Base-by-base conservation (phyloP, 805 yeast genomes). In the Kluyveromyces aestuarii region DNA sequence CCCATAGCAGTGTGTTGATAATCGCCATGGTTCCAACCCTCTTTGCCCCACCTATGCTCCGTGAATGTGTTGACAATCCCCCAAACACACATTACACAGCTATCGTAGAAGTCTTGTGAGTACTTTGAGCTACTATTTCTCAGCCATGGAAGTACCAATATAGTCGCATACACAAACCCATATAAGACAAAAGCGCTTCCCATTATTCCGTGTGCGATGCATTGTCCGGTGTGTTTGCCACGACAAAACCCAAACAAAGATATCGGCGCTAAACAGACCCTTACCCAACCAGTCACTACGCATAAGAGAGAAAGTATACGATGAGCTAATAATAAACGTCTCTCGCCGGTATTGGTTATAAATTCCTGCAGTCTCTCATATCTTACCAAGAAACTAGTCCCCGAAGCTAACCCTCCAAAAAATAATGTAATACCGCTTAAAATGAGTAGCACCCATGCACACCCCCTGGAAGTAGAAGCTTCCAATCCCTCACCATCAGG, bases 1-100 rank as follows among this genome's bases (percentile, higher is more conserved):
- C 98, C 98, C 96, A 91, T 88, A 18, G 93, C 79, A 0, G 98
- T 90, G 66, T 90, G 97, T 69, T 90, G 96, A 64, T 84, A 87
- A 65, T 89, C 97, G 9, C 96, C 93, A 72, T 86, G 95, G 40
- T 79, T 75, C 98, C 98, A 91, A 8, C 72, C 79, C 62, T 89
- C 93, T 33, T 65, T 61, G 37, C 95, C 95, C 97, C 97, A 91
- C 52, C 97, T 71, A 66, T 91, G 98, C 67, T 91, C 98, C 1
- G 98, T 91, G 67, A 91, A 91, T 0, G 97, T 89, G 64, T 91
- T 91, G 50, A 91, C 84, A 35, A 89, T 80, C 7, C 98, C 98
- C 96, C 96, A 91, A 10, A 74, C 64, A 47, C 87, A 82, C 80
- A 91, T 88, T 38, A 88, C 76, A 40, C 75, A 55, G 37, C 90